phyloP scores from a whole-genome alignment of 352 stramenopile genomes.

The Globisporangium middletonii region DNA sequence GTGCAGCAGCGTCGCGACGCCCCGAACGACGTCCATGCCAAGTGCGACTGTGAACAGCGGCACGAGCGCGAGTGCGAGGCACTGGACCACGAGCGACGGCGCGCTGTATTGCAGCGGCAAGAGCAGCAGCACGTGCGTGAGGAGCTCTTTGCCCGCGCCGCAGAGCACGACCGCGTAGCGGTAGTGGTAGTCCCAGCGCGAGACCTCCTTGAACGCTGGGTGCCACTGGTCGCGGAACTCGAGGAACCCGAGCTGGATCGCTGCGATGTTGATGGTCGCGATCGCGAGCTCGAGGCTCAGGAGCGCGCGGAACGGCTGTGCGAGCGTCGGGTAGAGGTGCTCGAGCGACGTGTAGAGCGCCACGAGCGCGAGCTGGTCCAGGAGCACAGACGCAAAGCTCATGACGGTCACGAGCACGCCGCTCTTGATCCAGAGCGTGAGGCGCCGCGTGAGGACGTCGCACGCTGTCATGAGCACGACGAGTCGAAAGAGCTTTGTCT shows the following conservation, averaged over 20 bases:
- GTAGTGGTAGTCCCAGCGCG: conserved; percentile 45
- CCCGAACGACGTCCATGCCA: conserved; percentile 50
- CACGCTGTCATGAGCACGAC: conserved; percentile 48
- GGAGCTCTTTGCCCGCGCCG: conserved; percentile 49
- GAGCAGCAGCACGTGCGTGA: conserved; percentile 56
- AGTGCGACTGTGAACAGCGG: conserved; percentile 53
- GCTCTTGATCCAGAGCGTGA: conserved; percentile 71
- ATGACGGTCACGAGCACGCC: conserved; percentile 64
- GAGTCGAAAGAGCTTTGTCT: conserved; percentile 34
- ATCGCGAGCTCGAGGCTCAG: conserved; percentile 54
- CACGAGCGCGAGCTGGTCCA: conserved; percentile 59
- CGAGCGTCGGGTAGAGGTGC: conserved; percentile 40
- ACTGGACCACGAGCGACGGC: conserved; percentile 22
- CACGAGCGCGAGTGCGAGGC: conserved; percentile 42
- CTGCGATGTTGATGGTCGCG: conserved; percentile 40
- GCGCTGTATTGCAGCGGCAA: conserved; percentile 28
- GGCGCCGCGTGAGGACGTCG: conserved; percentile 48
- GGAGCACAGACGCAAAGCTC: conserved; percentile 55
- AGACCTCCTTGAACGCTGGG: conserved; percentile 53
- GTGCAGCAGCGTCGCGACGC: conserved; percentile 44
- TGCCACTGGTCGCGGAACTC: conserved; percentile 57
- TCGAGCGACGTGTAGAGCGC: conserved; percentile 56
- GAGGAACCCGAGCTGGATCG: conserved; percentile 53
- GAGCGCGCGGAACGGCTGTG: conserved; percentile 34
- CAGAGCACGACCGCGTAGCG: conserved; percentile 35